phyloP scores from a whole-genome alignment of 371 early-diverging fungal genomes.

The Rhizopus sp. region DNA sequence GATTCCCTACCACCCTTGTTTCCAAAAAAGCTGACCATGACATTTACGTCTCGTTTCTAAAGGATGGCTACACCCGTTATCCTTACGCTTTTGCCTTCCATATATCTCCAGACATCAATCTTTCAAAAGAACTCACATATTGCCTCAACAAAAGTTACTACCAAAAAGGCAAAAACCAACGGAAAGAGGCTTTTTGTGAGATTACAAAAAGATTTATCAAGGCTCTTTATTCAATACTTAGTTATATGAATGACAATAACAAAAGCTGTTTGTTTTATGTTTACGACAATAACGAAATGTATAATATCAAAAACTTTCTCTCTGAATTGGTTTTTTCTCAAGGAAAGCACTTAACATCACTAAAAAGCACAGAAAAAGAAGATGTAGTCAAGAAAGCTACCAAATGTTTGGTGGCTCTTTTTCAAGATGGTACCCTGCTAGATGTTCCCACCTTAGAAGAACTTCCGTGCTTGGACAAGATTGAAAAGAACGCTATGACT shows the following conservation, averaged over 20 bases:
- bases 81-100: constrained; percentile 27
- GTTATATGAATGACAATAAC: constrained; percentile 13
- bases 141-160: not conserved
- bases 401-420: constrained; percentile 30
- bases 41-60: constrained; percentile 27
- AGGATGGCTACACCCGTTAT: constrained; percentile 22
- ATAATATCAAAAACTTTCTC: constrained; percentile 22
- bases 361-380: not conserved
- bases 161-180: not conserved
- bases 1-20: constrained; percentile 23
- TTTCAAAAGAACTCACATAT: not conserved
- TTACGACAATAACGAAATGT: constrained; percentile 19
- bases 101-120: not conserved
- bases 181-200: constrained; percentile 4
- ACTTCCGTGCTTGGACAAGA: constrained; percentile 12
- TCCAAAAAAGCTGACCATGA: constrained; percentile 25
- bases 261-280: constrained; percentile 35
- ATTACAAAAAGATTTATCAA: constrained; percentile 20
- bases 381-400: constrained; percentile 21
- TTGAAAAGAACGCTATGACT: constrained; percentile 4
- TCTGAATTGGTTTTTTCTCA: constrained; percentile 17
- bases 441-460: constrained; percentile 12
- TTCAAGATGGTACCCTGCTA: constrained; percentile 34
- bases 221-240: constrained; percentile 10
- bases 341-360: constrained; percentile 1